A percentile compares a stretch with the other conserved stretches of the same genome.
phyloP scores from a whole-genome alignment of 2,329 filamentous ascomycete genomes.

The Xylariaceae sp. region DNA sequence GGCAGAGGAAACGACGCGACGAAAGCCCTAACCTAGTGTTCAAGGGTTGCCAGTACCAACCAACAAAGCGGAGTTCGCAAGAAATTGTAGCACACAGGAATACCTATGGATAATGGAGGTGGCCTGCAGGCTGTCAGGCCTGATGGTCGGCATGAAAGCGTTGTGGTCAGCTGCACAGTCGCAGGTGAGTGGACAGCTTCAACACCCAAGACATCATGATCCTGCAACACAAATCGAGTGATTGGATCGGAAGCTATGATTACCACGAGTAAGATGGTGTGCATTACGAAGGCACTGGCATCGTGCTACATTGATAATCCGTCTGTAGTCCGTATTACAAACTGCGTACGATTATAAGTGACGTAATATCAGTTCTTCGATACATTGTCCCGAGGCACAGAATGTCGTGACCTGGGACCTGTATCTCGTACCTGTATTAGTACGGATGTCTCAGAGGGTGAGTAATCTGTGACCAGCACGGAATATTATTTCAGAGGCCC shows the following conservation, averaged over 20 bases:
- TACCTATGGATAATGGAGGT: no score
- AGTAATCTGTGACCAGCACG: no score
- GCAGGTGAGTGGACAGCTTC: no score
- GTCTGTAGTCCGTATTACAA: background rate
- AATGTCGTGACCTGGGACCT: no score
- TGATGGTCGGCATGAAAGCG: no score
- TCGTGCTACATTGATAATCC: background rate
- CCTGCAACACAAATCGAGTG: background rate
- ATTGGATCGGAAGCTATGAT: background rate
- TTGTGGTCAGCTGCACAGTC: no score
- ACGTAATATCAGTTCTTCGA: background rate
- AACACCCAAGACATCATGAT: no score
- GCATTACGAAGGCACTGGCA: background rate
- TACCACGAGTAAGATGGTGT: background rate
- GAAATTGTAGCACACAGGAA: no score
- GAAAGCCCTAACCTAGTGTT: background rate
- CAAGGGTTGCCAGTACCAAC: background rate
- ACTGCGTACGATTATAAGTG: background rate
- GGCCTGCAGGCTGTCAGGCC: no score
- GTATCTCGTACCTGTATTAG: no score
- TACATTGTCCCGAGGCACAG: background rate
- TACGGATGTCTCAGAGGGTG: no score
- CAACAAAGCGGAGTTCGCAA: background rate
- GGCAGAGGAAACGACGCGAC: background rate
- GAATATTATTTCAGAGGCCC: no score